Base-by-base conservation (phyloP, 176 grass and related monocot genomes). In the Urochloa ruziziensis region DNA sequence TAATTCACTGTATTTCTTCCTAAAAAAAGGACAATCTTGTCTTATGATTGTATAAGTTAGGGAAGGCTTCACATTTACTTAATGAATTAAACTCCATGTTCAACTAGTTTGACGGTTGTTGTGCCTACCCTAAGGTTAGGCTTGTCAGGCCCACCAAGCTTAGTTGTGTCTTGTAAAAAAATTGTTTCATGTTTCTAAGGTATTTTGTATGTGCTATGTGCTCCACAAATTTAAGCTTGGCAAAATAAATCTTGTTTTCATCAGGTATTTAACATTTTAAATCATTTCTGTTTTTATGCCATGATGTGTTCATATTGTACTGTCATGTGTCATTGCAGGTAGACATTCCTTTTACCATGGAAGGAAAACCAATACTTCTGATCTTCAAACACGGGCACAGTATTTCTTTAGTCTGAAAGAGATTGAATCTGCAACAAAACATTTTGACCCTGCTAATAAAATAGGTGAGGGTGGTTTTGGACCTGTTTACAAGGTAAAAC, bases 401-500 rank as follows among this genome's bases (percentile, higher is more conserved):
- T 94, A 94, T 78, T 88, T 88, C 66, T 92, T 92, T 80, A 92
- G 82, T 40, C 83, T 94, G 77, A 90, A 92, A 89, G 92, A 94
- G 53, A 91, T 94, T 15, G 81, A 92, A 80, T 91, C 79, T 67
- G 92, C 92, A 70, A 94, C 92, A 59, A 77, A 82, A 37, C 47
- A 85, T 84, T 94, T 94, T 60, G 92, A 94, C 80, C 90, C 92
- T 73, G 79, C 78, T 64, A 92, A 89, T 64, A 94, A 94, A 80
- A 92, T 94, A 80, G 92, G 92, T 33, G 90, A 92, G 75, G 92
- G 92, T 59, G 92, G 90, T 44, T 94, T 94, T 85, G 92, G 92
- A 86, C 87, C 92, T 62, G 92, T 94, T 44, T 94, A 92, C 84
- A 94, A 92, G 90, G 92, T 94, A 90, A 89, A 56, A 75, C 74